Evolutionary conservation across 2,329 filamentous ascomycete genomes (phyloP).

Genomic region (Tothia fuscella): DNA sequence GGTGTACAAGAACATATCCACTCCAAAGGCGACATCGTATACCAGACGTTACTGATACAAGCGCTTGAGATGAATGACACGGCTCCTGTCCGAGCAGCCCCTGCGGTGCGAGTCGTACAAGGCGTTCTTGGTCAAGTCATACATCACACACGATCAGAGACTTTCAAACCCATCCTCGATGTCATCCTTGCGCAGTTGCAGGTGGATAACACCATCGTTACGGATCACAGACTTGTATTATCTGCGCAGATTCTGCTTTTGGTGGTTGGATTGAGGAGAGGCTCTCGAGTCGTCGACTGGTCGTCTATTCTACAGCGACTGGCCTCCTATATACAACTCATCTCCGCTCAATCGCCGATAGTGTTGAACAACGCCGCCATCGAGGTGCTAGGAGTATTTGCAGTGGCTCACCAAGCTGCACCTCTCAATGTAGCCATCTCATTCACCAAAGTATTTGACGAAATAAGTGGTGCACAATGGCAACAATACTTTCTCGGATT

Average conservation of each 20-base stretch:
- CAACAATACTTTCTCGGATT: constrained; percentile 70
- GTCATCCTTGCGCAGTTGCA: constrained; percentile 33
- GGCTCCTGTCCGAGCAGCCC: constrained; percentile 12
- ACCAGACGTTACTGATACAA: constrained; percentile 37
- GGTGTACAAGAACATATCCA: constrained; percentile 48
- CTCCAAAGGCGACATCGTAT: constrained; percentile 42
- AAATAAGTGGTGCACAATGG: constrained; percentile 52
- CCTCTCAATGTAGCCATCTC: constrained; percentile 70
- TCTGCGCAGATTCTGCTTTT: constrained; percentile 48
- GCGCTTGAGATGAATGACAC: background rate
- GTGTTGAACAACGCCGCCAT: constrained; percentile 30
- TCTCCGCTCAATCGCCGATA: background rate
- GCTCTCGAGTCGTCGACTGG: constrained; percentile 65
- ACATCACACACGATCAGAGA: constrained; percentile 66
- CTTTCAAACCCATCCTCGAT: constrained; percentile 57
- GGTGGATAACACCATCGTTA: background rate
- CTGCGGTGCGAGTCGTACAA: constrained; percentile 49
- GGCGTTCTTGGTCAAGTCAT: constrained; percentile 72
- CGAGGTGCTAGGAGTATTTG: constrained; percentile 34
- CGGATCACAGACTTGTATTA: background rate
- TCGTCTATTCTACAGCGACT: constrained; percentile 41
- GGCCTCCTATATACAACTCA: constrained; percentile 19
- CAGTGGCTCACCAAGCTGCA: constrained; percentile 62
- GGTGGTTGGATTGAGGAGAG: constrained; percentile 68
- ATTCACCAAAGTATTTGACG: constrained; percentile 51